Conservation (phyloP, 495 filamentous ascomycete species). For the Penicillium robsamsonii region DNA sequence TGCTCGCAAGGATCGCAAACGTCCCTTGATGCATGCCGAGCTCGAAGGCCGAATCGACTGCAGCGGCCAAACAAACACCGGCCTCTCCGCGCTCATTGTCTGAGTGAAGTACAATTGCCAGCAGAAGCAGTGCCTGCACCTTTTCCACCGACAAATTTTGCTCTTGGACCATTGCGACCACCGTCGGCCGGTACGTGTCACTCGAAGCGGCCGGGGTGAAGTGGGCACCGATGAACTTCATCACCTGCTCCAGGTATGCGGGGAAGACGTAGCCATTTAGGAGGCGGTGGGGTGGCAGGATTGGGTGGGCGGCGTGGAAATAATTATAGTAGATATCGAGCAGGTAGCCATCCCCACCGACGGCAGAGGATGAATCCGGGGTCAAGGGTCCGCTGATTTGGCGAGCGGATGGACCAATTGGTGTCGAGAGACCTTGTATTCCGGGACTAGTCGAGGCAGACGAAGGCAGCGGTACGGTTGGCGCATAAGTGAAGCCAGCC, state of each 20-base stretch:
- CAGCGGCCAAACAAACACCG: slow-evolving; percentile 61
- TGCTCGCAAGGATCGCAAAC: slow-evolving; percentile 47
- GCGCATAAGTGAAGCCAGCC: slow-evolving; percentile 22
- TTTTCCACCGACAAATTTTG: slow-evolving; percentile 40
- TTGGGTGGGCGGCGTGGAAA: slow-evolving; percentile 47
- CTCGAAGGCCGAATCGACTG: slow-evolving; percentile 69
- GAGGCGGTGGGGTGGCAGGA: slow-evolving; percentile 39
- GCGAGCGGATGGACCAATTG: slow-evolving; percentile 20
- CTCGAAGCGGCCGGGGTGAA: slow-evolving; percentile 42
- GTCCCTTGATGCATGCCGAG: slow-evolving; percentile 66
- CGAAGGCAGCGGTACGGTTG: slow-evolving; percentile 27
- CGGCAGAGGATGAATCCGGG: slow-evolving; percentile 41
- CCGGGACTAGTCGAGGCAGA: slow-evolving; percentile 28
- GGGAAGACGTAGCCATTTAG: slow-evolving; percentile 33
- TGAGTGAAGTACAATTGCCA: slow-evolving; percentile 76
- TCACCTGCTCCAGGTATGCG: slow-evolving; percentile 42
- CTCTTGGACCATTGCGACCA: slow-evolving; percentile 35
- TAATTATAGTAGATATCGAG: slow-evolving; percentile 48
- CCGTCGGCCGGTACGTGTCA: slow-evolving; percentile 41
- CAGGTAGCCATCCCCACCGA: slow-evolving; percentile 40
- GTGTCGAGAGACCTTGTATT: slow-evolving; percentile 20
- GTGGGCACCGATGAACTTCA: slow-evolving; percentile 48
- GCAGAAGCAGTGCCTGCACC: slow-evolving; percentile 74
- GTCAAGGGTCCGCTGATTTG: slow-evolving; percentile 34
- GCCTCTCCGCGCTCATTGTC: slow-evolving; percentile 66